Evolutionary conservation across 495 filamentous ascomycete species (phyloP), one percentile per base, ranked within the genome.

Genomic region (Aspergillus heteromorphus): DNA sequence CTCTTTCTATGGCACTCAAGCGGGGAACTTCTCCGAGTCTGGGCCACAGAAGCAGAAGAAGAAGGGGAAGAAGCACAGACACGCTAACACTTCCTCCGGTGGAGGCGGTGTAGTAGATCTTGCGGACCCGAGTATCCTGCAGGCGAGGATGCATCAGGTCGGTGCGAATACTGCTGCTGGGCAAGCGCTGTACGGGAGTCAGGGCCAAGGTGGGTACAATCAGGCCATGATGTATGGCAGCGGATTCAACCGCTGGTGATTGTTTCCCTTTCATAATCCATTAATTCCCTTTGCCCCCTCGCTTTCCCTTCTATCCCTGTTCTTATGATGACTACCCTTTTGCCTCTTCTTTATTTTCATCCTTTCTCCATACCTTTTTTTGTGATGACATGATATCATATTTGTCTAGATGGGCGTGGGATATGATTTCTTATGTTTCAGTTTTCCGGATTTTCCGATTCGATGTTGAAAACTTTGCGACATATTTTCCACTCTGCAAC

Each of bases 41-140:
- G 87, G 84, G 75, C 83, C 85, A 69, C 80, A 82, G 79, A 95
- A 95, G 86, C 87, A 91, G 84, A 96, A 93, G 88, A 96, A 95
- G 88, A 95, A 96, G 88, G 90, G 89, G 83, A 95, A 95, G 85
- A 93, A 95, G 87, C 91, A 95, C 79, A 95, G 90, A 86, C 90
- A 96, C 87, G 91, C 91, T 93, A 95, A 95, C 88, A 95, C 91
- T 92, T 95, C 91, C 88, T 93, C 91, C 85, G 92, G 89, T 83
- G 89, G 89, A 82, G 90, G 90, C 79, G 90, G 87, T 82, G 84
- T 95, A 90, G 91, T 95, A 80, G 90, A 97, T 92, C 88, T 95
- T 91, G 88, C 88, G 80, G 91, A 96, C 88, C 90, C 92, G 79
- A 96, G 91, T 82, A 96, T 97, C 81, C 85, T 99, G 81, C 93